A percentile compares a stretch with the other conserved stretches of the same genome.
Conservation (phyloP, 208 protist species). For the Trypanosoma melophagium region DNA sequence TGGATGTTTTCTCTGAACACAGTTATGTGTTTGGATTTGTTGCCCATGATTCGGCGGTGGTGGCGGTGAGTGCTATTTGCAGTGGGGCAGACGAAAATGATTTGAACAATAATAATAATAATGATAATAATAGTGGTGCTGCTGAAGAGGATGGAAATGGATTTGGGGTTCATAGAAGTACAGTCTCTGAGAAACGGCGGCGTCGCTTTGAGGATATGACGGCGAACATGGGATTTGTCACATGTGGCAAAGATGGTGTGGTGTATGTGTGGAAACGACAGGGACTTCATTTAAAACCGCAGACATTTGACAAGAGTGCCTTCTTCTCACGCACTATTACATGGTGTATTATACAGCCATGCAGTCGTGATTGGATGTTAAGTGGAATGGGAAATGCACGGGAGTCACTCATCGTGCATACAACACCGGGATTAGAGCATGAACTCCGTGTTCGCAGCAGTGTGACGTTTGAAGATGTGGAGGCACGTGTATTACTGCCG, state of each 20-base stretch:
- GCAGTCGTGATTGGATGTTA: constrained; percentile 22
- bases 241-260: constrained; percentile 42
- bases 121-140: neutral
- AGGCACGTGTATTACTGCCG: constrained; percentile 16
- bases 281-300: constrained; percentile 12
- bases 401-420: constrained; percentile 21
- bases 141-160: neutral
- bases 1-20: constrained; percentile 71
- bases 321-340: constrained; percentile 18
- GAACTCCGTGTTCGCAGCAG: constrained; percentile 21
- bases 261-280: constrained; percentile 62
- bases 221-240: constrained; percentile 65
- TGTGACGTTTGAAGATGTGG: constrained; percentile 26
- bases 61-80: constrained; percentile 51
- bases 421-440: constrained; percentile 22
- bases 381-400: neutral
- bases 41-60: constrained; percentile 61
- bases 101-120: neutral
- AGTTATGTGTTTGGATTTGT: constrained; percentile 73
- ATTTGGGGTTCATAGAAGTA: too few relatives aligned
- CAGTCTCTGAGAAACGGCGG: too few relatives aligned
- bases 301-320: constrained; percentile 7
- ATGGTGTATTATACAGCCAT: constrained; percentile 29
- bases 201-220: constrained; percentile 31
- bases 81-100: neutral